phyloP scores from a whole-genome alignment of 2,329 filamentous ascomycete genomes.

The Thielaviopsis ethacetica region DNA sequence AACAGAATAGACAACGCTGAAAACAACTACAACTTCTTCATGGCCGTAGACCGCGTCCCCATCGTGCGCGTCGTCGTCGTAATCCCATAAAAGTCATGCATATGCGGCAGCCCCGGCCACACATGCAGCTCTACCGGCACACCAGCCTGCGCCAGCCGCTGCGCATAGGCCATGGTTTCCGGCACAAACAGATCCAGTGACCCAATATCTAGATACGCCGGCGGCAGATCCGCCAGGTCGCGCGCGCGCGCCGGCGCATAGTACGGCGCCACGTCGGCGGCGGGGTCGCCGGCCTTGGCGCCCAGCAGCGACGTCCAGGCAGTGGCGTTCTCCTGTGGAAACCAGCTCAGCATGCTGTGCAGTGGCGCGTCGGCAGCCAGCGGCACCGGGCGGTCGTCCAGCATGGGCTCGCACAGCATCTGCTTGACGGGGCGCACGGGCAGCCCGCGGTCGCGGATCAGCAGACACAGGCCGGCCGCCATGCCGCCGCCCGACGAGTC shows the following conservation, averaged over 20 bases:
- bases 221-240: conserved; percentile 18
- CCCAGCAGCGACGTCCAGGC: conserved; percentile 15
- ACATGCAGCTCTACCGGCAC: conserved; percentile 25
- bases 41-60: conserved; percentile 5
- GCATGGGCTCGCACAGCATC: conserved; percentile 20
- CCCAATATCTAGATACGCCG: conserved; percentile 24
- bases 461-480: conserved; percentile 20
- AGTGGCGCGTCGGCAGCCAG: not conserved
- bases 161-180: conserved; percentile 20
- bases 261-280: conserved; percentile 13
- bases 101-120: conserved; percentile 24
- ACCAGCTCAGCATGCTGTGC: conserved; percentile 11
- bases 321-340: conserved; percentile 13
- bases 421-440: conserved; percentile 17
- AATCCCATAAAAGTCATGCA: conserved; percentile 9
- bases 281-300: conserved; percentile 11
- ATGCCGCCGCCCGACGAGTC: conserved; percentile 15
- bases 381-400: conserved; percentile 18
- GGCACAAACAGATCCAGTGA: conserved; percentile 23
- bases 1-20: no score
- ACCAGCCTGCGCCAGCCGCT: conserved; percentile 18
- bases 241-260: conserved; percentile 16
- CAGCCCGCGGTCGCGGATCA: conserved; percentile 19
- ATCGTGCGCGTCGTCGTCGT: conserved; percentile 7
- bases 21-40: not conserved